Percentiles rank a stretch among this genome's conserved stretches.
Conservation (phyloP, 164 flowering plant genomes). For the Akebia trifoliata region DNA sequence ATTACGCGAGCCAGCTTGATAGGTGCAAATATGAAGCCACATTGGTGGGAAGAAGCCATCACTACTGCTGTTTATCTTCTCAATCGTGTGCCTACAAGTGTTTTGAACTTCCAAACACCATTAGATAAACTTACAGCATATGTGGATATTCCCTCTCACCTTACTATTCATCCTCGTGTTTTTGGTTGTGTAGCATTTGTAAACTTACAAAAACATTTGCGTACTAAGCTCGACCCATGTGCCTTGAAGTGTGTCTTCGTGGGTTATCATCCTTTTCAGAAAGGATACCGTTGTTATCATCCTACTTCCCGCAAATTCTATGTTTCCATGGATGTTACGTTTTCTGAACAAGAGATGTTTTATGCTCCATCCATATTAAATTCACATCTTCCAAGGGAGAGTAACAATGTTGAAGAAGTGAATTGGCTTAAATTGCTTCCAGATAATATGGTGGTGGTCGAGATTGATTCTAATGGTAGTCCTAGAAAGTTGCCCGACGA, state of each 20-base stretch:
- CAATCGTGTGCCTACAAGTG: slow-evolving; percentile 3
- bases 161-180: background rate
- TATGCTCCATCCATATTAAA: background rate
- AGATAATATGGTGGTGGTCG: too few species aligned
- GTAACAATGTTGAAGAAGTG: background rate
- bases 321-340: slow-evolving; percentile 3
- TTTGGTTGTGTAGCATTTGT: background rate
- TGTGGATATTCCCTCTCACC: background rate
- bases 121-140: background rate
- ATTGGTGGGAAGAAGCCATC: slow-evolving; percentile 1
- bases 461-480: too few species aligned
- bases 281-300: background rate
- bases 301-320: background rate
- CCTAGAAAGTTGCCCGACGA: too few species aligned
- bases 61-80: background rate
- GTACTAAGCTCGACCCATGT: background rate
- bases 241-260: background rate
- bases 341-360: background rate
- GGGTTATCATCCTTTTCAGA: background rate
- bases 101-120: background rate
- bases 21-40: background rate
- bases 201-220: background rate
- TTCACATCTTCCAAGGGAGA: slow-evolving; percentile 2
- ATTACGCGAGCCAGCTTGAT: too few species aligned
- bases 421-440: background rate